Base-by-base conservation (phyloP, 441 rosid genomes). In the Melastoma candidum region DNA sequence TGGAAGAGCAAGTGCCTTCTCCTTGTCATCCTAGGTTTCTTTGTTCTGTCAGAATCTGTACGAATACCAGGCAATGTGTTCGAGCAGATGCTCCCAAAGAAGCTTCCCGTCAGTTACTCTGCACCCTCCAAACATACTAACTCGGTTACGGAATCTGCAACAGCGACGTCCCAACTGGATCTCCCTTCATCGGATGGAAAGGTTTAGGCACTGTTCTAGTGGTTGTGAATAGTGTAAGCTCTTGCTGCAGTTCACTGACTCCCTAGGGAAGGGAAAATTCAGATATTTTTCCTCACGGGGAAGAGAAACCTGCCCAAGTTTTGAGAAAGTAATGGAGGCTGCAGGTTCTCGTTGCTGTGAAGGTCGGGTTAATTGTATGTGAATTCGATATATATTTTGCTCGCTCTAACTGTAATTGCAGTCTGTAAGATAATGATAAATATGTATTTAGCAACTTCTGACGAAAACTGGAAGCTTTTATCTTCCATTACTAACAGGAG, bases 61-160 rank as follows among this genome's bases (percentile, higher is more conserved):
- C 80, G 96, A 71, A 64, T 76, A 67, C 90, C 98, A 26, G 73
- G 71, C 32, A 76, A 55, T 22, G 68, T 60, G 32, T 81, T 84
- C 86, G 79, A 83, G 48, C 88, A 90, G 66, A 90, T 85, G 96
- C 66, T 87, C 60, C 96, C 98, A 29, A 90, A 85, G 78, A 87
- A 83, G 77, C 71, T 85, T 17, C 96, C 93, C 0, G 9, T 78
- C 48, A 87, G 85, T 58, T 69, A 80, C 39, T 90, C 98, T 26
- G 61, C 96, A 63, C 98, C 98, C 17, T 90, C 98, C 1, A 83
- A 71, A 67, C 95, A 95, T 54, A 90, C 98, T 49, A 87, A 90
- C 60, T 79, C 85, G 12, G 54, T 80, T 41, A 57, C 70, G 26
- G 68, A 57, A 49, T 81, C 82, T 0, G 68, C 79, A 55, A 68